Percentiles rank a stretch among this genome's conserved stretches.
These are phyloP conservation scores for Passiflora organensis DNA, from an alignment of 345 rosid species.

Conservation along the genomic window DNA sequence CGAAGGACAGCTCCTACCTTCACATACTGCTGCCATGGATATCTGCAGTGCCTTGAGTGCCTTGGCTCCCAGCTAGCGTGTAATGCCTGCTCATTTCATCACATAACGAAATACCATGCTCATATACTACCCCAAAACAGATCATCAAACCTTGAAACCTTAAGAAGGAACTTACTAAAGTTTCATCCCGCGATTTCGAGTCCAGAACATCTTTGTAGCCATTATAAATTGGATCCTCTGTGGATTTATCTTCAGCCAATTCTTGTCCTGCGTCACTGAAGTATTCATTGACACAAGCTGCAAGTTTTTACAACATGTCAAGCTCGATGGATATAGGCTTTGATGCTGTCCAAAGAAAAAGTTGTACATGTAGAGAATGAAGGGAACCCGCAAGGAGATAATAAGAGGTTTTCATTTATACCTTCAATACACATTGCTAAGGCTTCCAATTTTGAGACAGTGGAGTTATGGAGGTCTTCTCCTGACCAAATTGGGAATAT, in stretches of 20 bases:
- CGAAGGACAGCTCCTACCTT: constrained; percentile 80
- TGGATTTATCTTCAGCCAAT: constrained; percentile 19
- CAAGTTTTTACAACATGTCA: constrained; percentile 1
- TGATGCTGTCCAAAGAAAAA: too few species aligned
- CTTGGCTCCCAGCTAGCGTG: constrained; percentile 92
- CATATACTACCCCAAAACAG: background rate
- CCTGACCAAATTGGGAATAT: constrained; percentile 87
- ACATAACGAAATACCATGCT: background rate
- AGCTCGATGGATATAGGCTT: too few species aligned
- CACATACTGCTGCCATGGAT: constrained; percentile 76
- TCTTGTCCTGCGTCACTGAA: constrained; percentile 37
- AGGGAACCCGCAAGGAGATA: background rate
- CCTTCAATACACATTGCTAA: constrained; percentile 74
- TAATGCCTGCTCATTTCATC: constrained; percentile 38
- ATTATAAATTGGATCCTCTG: constrained; percentile 57
- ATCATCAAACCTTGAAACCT: background rate
- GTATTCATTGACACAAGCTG: constrained; percentile 71
- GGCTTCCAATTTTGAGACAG: constrained; percentile 64
- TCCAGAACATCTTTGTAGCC: constrained; percentile 74
- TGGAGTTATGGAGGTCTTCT: constrained; percentile 71
- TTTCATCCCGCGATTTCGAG: constrained; percentile 72
- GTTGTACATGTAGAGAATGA: background rate
- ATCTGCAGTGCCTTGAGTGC: constrained; percentile 49
- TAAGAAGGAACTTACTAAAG: constrained; percentile 39
- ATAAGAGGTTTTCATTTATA: constrained; percentile 3